These are phyloP conservation scores for Colletotrichum abscissum DNA, from an alignment of 2,329 filamentous ascomycete species.

Conservation along the genomic window DNA sequence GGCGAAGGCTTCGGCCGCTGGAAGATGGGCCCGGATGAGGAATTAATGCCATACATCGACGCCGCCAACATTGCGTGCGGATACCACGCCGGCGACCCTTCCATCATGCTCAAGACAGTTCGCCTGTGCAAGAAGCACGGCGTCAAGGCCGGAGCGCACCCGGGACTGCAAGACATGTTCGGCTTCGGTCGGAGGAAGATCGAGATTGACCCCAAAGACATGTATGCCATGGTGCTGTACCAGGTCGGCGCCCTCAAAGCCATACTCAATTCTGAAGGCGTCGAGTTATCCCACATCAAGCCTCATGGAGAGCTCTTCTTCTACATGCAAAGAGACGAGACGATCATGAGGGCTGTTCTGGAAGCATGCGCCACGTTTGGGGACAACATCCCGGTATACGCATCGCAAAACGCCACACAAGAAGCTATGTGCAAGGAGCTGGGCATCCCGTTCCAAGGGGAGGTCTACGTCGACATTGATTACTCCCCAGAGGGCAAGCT, in stretches of 20 bases:
- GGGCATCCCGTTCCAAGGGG: constrained; percentile 31
- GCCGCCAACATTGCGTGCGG: constrained; percentile 73
- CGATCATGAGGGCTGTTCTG: constrained; percentile 43
- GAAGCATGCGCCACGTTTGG: constrained; percentile 41
- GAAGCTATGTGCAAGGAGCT: constrained; percentile 34
- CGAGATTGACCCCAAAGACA: constrained; percentile 65
- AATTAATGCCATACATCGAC: constrained; percentile 70
- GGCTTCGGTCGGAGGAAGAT: constrained; percentile 74
- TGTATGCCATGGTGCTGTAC: constrained; percentile 68
- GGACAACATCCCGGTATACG: constrained; percentile 43
- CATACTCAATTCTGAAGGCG: constrained; percentile 66
- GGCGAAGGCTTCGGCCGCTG: constrained; percentile 62
- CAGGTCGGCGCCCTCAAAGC: constrained; percentile 72
- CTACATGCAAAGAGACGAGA: constrained; percentile 43
- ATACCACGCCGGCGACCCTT: constrained; percentile 69
- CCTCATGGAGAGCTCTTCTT: constrained; percentile 67
- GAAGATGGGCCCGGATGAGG: constrained; percentile 44
- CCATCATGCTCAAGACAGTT: constrained; percentile 73
- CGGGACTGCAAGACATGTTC: constrained; percentile 72
- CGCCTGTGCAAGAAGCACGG: constrained; percentile 66
- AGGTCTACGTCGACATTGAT: constrained; percentile 40
- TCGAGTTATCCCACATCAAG: constrained; percentile 66
- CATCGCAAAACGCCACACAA: constrained; percentile 33
- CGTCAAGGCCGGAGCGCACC: constrained; percentile 71
- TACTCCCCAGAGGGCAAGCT: constrained; percentile 37